phyloP scores from a whole-genome alignment of 2,329 filamentous ascomycete species.

The Daldinia eschscholtzii region DNA sequence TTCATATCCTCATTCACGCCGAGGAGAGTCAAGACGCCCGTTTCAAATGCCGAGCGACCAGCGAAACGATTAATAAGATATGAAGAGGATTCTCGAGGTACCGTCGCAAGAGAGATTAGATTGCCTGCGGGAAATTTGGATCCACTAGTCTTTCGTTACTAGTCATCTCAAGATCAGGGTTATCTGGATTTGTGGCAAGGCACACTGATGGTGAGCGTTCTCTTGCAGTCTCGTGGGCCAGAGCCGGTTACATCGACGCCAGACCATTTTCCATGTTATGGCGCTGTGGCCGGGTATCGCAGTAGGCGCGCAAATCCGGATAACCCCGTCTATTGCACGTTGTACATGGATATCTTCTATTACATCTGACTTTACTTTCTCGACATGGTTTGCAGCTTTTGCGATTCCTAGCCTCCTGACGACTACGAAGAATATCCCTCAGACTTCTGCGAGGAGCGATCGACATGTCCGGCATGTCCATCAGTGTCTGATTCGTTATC shows the following conservation, averaged over 20 bases:
- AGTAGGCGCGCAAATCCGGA: not conserved
- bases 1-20: not conserved
- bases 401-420: conserved; percentile 6
- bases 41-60: conserved; percentile 4
- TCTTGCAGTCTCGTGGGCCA: not conserved
- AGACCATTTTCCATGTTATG: not conserved
- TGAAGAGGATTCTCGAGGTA: conserved; percentile 5
- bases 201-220: not conserved
- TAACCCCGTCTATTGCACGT: not conserved
- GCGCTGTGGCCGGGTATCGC: not conserved
- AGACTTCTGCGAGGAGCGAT: not conserved
- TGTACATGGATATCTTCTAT: not conserved
- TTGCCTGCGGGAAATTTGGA: not conserved
- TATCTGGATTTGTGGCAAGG: not conserved
- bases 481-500: not conserved
- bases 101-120: not conserved
- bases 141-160: not conserved
- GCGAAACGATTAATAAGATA: not conserved
- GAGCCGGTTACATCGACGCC: not conserved
- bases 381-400: conserved; percentile 4
- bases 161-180: not conserved
- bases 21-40: not conserved
- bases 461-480: too few relatives aligned
- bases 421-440: not conserved
- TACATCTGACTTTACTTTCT: conserved; percentile 4